Conservation (phyloP, 768 basidiomycete species). For the Lactarius vividus region DNA sequence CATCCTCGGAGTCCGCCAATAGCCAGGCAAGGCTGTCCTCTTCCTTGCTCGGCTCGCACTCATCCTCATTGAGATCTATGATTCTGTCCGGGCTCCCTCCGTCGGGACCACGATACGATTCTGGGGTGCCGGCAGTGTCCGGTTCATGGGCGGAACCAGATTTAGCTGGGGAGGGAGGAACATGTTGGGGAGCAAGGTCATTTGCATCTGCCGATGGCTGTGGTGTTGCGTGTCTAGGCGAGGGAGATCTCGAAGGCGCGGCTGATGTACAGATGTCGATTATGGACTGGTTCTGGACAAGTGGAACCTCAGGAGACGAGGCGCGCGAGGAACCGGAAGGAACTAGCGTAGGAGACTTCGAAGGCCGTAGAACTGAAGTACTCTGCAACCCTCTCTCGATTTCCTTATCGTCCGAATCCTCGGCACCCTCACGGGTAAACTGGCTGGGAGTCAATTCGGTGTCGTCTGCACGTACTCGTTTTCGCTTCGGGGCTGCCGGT, state of each 20-base stretch:
- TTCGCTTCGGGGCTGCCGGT: constrained; percentile 21
- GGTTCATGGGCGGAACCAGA: not conserved
- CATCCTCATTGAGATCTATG: not conserved
- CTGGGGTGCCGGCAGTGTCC: not conserved
- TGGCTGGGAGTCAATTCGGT: constrained; percentile 38
- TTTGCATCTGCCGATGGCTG: not conserved
- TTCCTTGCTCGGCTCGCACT: not conserved
- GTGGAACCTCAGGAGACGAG: constrained; percentile 28
- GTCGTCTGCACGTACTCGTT: constrained; percentile 32
- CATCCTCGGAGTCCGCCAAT: constrained; percentile 27
- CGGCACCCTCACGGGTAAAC: constrained; percentile 44
- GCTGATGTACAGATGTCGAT: constrained; percentile 27
- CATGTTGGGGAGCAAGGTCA: not conserved
- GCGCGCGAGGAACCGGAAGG: constrained; percentile 14
- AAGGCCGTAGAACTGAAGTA: constrained; percentile 14
- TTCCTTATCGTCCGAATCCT: constrained; percentile 56
- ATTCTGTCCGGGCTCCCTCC: not conserved
- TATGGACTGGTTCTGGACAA: constrained; percentile 21
- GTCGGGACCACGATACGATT: not conserved
- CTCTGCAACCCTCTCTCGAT: constrained; percentile 44
- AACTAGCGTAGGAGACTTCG: constrained; percentile 5
- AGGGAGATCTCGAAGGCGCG: constrained; percentile 19
- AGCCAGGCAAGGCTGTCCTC: constrained; percentile 27
- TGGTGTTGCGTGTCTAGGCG: constrained; percentile 1
- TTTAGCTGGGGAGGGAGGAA: constrained; percentile 2